Conservation (phyloP, 345 rosid species). For the Jatropha curcas region DNA sequence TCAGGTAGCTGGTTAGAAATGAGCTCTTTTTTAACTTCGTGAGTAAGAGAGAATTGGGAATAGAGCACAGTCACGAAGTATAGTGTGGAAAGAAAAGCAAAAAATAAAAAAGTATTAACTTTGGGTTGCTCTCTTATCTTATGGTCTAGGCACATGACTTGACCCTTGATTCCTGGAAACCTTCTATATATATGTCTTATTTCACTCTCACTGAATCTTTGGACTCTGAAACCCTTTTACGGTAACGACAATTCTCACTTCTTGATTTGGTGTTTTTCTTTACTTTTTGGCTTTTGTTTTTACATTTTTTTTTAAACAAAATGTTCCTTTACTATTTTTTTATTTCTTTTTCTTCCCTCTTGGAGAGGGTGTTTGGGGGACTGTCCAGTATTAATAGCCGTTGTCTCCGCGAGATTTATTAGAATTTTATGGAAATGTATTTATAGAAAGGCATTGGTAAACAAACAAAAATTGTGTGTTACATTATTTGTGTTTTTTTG, state of each 20-base stretch:
- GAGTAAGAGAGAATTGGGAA: too few species aligned
- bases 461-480: neutral
- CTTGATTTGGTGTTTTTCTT: slow-evolving; percentile 24
- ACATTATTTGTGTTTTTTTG: neutral
- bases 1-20: too few species aligned
- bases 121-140: slow-evolving; percentile 33
- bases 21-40: too few species aligned
- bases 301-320: too few species aligned
- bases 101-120: neutral
- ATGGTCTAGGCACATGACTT: slow-evolving; percentile 59
- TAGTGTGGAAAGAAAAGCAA: slow-evolving; percentile 2
- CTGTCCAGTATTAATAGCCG: slow-evolving; percentile 72
- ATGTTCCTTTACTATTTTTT: neutral
- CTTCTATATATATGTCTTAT: slow-evolving; percentile 57
- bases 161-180: slow-evolving; percentile 97
- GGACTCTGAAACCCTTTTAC: slow-evolving; percentile 29
- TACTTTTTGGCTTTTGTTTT: slow-evolving; percentile 17
- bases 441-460: slow-evolving; percentile 1
- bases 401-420: slow-evolving; percentile 47
- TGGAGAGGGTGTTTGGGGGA: slow-evolving; percentile 53
- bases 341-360: slow-evolving; percentile 20
- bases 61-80: too few species aligned
- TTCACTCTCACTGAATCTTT: slow-evolving; percentile 26
- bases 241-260: neutral
- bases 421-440: neutral